Conservation (phyloP, 345 rosid genomes). For the Pistacia integerrima region DNA sequence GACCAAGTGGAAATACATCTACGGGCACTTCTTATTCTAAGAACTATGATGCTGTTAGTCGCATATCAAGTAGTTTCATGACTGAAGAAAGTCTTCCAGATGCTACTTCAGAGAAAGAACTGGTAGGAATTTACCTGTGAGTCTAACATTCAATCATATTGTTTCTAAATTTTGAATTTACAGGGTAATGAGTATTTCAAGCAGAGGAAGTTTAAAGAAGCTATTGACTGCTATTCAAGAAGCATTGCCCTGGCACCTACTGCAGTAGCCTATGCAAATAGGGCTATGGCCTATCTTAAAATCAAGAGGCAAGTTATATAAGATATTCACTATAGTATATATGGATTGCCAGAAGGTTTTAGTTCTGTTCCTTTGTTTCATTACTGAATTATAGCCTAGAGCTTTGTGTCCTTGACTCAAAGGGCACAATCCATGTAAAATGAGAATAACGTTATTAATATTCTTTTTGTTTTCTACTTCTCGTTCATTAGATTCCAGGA, state of each 20-base stretch:
- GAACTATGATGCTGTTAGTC: slow-evolving; percentile 39
- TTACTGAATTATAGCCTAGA: not conserved
- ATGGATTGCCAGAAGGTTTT: not conserved
- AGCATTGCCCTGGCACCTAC: slow-evolving; percentile 88
- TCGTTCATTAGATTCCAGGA: slow-evolving; percentile 57
- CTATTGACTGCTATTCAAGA: slow-evolving; percentile 85
- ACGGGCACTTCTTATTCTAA: slow-evolving; percentile 28
- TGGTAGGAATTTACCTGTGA: slow-evolving; percentile 37
- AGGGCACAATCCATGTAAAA: not conserved
- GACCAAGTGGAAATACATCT: slow-evolving; percentile 23
- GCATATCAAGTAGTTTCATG: slow-evolving; percentile 44
- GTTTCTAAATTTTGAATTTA: slow-evolving; percentile 7
- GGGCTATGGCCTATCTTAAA: slow-evolving; percentile 94
- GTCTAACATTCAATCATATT: not conserved
- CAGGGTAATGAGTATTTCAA: slow-evolving; percentile 90
- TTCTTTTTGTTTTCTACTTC: slow-evolving; percentile 14
- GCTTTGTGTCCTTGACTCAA: slow-evolving; percentile 3
- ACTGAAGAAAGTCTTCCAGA: slow-evolving; percentile 49
- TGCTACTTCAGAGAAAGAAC: slow-evolving; percentile 85
- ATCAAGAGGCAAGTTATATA: slow-evolving; percentile 52
- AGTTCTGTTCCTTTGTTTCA: not conserved
- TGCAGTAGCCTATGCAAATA: slow-evolving; percentile 84
- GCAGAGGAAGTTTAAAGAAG: slow-evolving; percentile 80
- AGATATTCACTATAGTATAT: not conserved
- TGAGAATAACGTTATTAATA: not conserved